Evolutionary conservation across 2,329 filamentous ascomycete species (phyloP).

Genomic region (Neofusicoccum sp.): DNA sequence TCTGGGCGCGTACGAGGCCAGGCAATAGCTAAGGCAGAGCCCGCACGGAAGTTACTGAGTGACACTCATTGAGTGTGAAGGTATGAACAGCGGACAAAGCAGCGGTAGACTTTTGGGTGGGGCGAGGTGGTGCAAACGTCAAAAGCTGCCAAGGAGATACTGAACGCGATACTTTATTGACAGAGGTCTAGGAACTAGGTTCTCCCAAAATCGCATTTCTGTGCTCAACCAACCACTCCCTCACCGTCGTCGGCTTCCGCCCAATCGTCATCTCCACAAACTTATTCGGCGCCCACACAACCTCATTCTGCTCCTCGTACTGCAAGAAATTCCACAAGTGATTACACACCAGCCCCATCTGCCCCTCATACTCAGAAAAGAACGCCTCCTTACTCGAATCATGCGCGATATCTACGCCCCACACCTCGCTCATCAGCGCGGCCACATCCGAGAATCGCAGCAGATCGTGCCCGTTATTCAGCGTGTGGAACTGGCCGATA

Average conservation of each 20-base stretch:
- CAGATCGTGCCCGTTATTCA: neutral
- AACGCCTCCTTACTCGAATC: neutral
- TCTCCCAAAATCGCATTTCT: neutral
- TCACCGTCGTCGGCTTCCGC: neutral
- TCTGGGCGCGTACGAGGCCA: too few species aligned
- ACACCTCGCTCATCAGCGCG: neutral
- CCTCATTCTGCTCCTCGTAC: neutral
- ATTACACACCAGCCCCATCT: neutral
- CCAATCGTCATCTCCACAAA: neutral
- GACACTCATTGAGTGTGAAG: too few species aligned
- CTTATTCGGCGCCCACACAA: constrained; percentile 1
- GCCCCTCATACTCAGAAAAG: neutral
- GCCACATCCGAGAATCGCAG: neutral
- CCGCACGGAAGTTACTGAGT: too few species aligned
- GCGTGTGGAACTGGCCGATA: neutral
- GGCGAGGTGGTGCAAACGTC: too few species aligned
- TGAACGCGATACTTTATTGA: too few species aligned
- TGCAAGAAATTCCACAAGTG: neutral
- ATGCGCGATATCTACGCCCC: neutral
- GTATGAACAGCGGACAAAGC: too few species aligned
- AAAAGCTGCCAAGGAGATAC: too few species aligned
- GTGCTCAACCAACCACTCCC: neutral
- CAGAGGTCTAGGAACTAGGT: too few species aligned
- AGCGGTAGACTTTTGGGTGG: too few species aligned
- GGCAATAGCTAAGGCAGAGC: too few species aligned